phyloP scores from a whole-genome alignment of 805 yeast species.

The Candida suzukii region DNA sequence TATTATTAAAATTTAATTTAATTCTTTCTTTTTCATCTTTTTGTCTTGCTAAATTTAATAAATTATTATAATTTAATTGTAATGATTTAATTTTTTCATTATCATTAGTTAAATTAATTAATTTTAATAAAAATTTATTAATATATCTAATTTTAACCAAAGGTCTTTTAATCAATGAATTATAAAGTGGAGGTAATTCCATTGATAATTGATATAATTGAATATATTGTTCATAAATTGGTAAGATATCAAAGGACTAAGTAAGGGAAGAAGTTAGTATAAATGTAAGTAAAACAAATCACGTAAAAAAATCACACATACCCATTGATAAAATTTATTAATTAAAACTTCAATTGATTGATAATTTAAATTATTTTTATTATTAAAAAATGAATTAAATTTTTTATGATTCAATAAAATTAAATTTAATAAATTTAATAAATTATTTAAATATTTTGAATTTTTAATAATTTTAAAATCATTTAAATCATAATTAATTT shows the following conservation, averaged over 20 bases:
- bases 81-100: neutral
- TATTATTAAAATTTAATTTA: neutral
- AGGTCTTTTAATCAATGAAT: constrained; percentile 23
- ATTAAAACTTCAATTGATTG: constrained; percentile 13
- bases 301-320: constrained; percentile 12
- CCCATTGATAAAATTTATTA: constrained; percentile 7
- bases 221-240: constrained; percentile 16
- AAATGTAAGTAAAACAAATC: constrained; percentile 4
- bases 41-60: constrained; percentile 12
- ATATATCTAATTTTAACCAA: constrained; percentile 21
- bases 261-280: neutral
- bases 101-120: constrained; percentile 12
- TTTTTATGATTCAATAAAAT: constrained; percentile 5
- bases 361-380: constrained; percentile 23
- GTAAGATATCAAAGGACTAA: constrained; percentile 17
- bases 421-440: neutral
- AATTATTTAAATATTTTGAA: neutral
- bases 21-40: constrained; percentile 17
- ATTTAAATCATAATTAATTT: neutral
- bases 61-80: constrained; percentile 5
- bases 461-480: constrained; percentile 4
- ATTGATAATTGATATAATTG: constrained; percentile 14
- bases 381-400: constrained; percentile 15
- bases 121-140: constrained; percentile 12
- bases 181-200: constrained; percentile 19